phyloP scores from a whole-genome alignment of 495 filamentous ascomycete species.

The Chaetomium fimeti region DNA sequence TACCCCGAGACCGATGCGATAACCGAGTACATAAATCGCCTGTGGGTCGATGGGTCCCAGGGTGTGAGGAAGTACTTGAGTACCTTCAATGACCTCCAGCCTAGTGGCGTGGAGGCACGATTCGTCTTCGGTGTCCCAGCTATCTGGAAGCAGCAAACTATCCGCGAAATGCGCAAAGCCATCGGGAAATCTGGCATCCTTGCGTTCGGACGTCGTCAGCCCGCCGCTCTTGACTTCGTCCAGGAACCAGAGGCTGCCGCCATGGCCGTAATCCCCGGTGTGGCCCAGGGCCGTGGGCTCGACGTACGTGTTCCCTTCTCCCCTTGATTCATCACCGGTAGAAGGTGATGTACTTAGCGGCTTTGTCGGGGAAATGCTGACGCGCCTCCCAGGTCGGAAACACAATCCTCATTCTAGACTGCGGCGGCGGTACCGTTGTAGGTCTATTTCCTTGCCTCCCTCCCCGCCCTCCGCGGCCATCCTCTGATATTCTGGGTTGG shows the following conservation, averaged over 20 bases:
- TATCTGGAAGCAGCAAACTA: neutral
- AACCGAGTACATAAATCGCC: neutral
- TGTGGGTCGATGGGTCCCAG: neutral
- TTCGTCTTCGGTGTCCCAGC: neutral
- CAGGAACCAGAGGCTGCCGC: neutral
- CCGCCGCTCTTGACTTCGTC: neutral
- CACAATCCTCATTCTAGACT: neutral
- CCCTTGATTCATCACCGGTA: no score
- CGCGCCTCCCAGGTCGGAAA: neutral
- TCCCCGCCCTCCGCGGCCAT: neutral
- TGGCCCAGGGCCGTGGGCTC: no score
- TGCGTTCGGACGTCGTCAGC: neutral
- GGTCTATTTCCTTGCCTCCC: neutral
- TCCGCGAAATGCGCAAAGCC: neutral
- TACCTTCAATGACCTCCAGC: neutral
- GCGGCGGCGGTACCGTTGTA: neutral
- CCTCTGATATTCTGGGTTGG: neutral
- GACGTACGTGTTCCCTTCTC: no score
- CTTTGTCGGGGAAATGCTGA: neutral
- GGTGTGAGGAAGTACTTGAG: neutral
- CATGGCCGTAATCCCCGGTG: neutral
- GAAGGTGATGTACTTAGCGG: no score
- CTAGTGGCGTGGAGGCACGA: neutral
- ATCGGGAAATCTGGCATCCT: neutral
- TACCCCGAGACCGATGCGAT: neutral